phyloP scores from a whole-genome alignment of 1,284 basidiomycete species.

The Sporisorium graminicola region DNA sequence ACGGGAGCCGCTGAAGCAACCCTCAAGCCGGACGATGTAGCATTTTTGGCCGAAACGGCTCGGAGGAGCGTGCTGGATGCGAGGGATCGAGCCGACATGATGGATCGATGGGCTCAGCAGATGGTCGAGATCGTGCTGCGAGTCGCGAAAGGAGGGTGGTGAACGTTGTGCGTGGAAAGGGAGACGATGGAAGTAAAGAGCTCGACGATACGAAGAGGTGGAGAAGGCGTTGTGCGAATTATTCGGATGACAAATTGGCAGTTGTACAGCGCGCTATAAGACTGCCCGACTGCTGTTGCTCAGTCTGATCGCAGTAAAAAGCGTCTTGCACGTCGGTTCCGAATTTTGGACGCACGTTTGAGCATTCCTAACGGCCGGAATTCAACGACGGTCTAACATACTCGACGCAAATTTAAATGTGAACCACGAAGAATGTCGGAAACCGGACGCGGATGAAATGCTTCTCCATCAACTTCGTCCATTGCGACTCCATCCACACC shows the following conservation, averaged over 20 bases:
- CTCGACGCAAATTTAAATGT: no score
- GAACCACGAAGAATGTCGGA: background rate
- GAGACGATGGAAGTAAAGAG: background rate
- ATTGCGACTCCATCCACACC: background rate
- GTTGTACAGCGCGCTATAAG: conserved; percentile 4
- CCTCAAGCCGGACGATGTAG: conserved; percentile 28
- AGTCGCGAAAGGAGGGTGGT: background rate
- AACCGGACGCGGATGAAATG: background rate
- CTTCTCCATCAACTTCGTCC: background rate
- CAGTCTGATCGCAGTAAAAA: conserved; percentile 20
- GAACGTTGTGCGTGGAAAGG: background rate
- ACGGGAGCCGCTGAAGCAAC: conserved; percentile 20
- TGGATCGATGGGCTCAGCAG: conserved; percentile 5
- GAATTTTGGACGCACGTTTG: no score
- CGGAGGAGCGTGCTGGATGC: conserved; percentile 35
- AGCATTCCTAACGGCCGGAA: conserved; percentile 22
- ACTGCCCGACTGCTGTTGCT: conserved; percentile 5
- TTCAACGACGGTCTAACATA: conserved; percentile 18
- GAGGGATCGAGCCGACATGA: conserved; percentile 41
- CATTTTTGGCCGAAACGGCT: conserved; percentile 35
- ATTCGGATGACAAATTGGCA: conserved; percentile 48
- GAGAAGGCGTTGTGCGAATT: conserved; percentile 13
- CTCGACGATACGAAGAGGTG: conserved; percentile 8
- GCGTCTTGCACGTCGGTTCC: conserved; percentile 38
- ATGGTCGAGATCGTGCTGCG: background rate